These are phyloP conservation scores for Nemophila menziesii DNA, from an alignment of 257 asterid species.

Conservation along the genomic window DNA sequence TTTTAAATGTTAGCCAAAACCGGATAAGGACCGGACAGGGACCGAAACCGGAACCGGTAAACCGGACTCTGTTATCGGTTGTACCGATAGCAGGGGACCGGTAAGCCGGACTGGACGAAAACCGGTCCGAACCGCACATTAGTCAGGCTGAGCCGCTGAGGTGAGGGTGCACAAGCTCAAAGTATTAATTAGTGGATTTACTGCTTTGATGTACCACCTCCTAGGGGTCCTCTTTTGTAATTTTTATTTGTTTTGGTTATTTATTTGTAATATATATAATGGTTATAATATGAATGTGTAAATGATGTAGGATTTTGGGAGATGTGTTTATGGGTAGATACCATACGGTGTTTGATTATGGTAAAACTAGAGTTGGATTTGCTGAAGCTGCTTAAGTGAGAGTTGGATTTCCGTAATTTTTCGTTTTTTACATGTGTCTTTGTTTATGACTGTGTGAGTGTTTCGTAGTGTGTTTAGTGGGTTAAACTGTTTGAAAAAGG, in stretches of 20 bases:
- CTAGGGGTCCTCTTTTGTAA: conserved; percentile 99
- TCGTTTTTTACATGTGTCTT: not conserved
- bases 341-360: conserved; percentile 80
- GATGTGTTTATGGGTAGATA: conserved; percentile 93
- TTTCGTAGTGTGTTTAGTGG: too few species aligned
- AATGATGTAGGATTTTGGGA: conserved; percentile 74
- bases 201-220: conserved; percentile 88
- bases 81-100: too few species aligned
- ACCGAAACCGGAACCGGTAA: too few species aligned
- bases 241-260: not conserved
- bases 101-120: too few species aligned
- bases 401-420: not conserved
- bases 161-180: conserved; percentile 68
- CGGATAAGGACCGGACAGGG: too few species aligned
- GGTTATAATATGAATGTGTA: not conserved
- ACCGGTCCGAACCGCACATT: too few species aligned
- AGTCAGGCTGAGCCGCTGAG: too few species aligned
- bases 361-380: conserved; percentile 67
- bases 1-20: too few species aligned
- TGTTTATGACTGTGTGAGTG: not conserved
- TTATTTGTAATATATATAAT: too few species aligned
- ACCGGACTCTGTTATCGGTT: too few species aligned
- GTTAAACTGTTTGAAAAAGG: too few species aligned
- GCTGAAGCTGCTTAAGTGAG: conserved; percentile 88
- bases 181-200: conserved; percentile 95